A percentile compares a stretch with the other conserved stretches of the same genome.
These are phyloP conservation scores for Maudiozyma barnettii DNA, from an alignment of 805 yeast genomes.

Conservation along the genomic window DNA sequence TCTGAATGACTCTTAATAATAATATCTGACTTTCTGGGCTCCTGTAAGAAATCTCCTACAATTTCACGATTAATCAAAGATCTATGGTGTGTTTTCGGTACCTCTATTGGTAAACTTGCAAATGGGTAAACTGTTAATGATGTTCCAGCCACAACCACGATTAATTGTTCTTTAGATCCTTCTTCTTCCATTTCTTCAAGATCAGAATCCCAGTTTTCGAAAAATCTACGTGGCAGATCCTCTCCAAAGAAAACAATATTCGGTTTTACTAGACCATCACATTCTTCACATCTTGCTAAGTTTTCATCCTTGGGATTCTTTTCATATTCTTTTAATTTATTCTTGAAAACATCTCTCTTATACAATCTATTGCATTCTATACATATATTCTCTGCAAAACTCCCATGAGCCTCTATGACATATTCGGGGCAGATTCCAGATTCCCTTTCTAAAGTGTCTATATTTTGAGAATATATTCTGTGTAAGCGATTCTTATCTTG, in stretches of 20 bases:
- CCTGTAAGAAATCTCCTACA: constrained; percentile 61
- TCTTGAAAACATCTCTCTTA: constrained; percentile 38
- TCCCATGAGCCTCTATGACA: constrained; percentile 90
- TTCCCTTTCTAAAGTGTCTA: constrained; percentile 80
- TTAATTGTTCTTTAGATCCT: constrained; percentile 34
- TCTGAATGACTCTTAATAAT: constrained; percentile 59
- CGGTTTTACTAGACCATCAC: constrained; percentile 79
- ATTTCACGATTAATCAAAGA: constrained; percentile 63
- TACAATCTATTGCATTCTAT: constrained; percentile 58
- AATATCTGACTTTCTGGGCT: constrained; percentile 51
- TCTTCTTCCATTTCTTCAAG: constrained; percentile 11
- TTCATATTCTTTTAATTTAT: constrained; percentile 15
- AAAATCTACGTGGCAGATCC: constrained; percentile 61
- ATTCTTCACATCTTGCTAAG: constrained; percentile 44
- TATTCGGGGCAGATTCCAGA: constrained; percentile 62
- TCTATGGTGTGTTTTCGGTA: constrained; percentile 38
- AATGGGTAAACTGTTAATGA: constrained; percentile 86
- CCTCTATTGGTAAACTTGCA: constrained; percentile 70
- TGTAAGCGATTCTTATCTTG: constrained; percentile 53
- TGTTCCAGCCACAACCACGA: constrained; percentile 87
- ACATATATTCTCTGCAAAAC: constrained; percentile 79
- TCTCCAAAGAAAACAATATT: constrained; percentile 95
- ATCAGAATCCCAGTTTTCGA: constrained; percentile 56
- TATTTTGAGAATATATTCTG: constrained; percentile 84
- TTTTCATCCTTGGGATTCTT: constrained; percentile 14